Percentiles rank a stretch among this genome's conserved stretches.
phyloP scores from a whole-genome alignment of 192 early-diverging fungal genomes.

The Diversispora eburnea region DNA sequence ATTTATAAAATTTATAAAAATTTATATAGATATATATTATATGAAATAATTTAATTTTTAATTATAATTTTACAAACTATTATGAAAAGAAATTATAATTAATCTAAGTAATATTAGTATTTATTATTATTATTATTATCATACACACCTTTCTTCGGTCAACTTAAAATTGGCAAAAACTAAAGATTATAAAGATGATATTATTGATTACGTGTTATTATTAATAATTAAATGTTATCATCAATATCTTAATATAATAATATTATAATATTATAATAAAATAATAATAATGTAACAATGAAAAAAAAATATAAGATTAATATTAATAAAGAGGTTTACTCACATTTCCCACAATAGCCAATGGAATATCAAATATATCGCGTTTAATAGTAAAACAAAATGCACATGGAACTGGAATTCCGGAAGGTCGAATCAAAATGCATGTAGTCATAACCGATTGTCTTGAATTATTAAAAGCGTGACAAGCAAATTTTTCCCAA shows the following conservation, averaged over 20 bases:
- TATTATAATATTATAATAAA: too few species aligned
- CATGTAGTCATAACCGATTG: slow-evolving; percentile 87
- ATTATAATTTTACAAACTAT: too few species aligned
- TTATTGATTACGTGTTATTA: too few species aligned
- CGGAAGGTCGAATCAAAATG: slow-evolving; percentile 71
- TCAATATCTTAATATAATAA: too few species aligned
- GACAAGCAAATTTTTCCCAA: slow-evolving; percentile 90
- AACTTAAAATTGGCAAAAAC: slow-evolving; percentile 21
- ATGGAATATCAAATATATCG: slow-evolving; percentile 93
- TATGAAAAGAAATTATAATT: too few species aligned
- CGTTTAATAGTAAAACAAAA: slow-evolving; percentile 97
- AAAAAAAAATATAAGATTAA: not conserved
- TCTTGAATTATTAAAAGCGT: slow-evolving; percentile 92
- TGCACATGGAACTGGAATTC: slow-evolving; percentile 77
- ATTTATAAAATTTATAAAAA: too few species aligned
- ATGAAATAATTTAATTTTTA: too few species aligned
- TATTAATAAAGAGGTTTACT: slow-evolving; percentile 15
- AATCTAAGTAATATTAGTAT: too few species aligned
- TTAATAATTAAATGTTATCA: not conserved
- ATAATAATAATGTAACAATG: too few species aligned
- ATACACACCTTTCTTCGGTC: not conserved
- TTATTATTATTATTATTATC: too few species aligned
- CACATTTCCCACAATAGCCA: slow-evolving; percentile 75
- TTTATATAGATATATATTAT: too few species aligned
- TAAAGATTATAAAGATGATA: not conserved